A percentile compares a stretch with the other conserved stretches of the same genome.
phyloP scores from a whole-genome alignment of 1,139 yeast genomes.

The Geotrichum macrosporum region DNA sequence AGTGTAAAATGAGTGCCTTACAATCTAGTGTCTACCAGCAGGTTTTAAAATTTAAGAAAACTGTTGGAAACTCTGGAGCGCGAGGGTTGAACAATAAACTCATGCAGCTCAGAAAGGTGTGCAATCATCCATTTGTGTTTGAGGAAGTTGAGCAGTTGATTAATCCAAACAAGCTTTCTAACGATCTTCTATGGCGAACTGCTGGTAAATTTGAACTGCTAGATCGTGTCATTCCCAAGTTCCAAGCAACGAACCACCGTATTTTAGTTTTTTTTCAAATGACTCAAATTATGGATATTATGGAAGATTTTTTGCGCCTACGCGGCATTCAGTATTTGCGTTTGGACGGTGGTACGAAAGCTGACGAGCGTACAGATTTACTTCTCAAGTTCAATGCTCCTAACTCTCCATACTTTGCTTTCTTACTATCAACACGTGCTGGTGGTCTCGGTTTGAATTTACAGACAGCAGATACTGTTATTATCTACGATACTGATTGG shows the following conservation, averaged over 20 bases:
- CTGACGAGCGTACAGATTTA: conserved; percentile 87
- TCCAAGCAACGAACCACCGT: conserved; percentile 79
- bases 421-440: conserved; percentile 89
- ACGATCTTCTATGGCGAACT: conserved; percentile 70
- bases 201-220: conserved; percentile 90
- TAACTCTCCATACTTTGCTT: conserved; percentile 80
- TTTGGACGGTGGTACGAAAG: conserved; percentile 86
- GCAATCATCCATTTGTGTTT: conserved; percentile 96
- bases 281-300: conserved; percentile 98
- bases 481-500: conserved; percentile 97
- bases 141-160: conserved; percentile 88
- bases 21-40: conserved; percentile 82
- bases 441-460: conserved; percentile 95
- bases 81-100: conserved; percentile 90
- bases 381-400: conserved; percentile 83
- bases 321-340: conserved; percentile 76
- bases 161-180: conserved; percentile 66
- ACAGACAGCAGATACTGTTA: conserved; percentile 96
- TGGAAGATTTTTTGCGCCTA: conserved; percentile 88
- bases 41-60: conserved; percentile 83
- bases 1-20: conserved; percentile 87
- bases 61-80: conserved; percentile 72
- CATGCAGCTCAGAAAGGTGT: conserved; percentile 93
- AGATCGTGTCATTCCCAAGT: conserved; percentile 84
- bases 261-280: conserved; percentile 93